Conservation (phyloP, 2,329 filamentous ascomycete genomes). For the Neopestalotiopsis sp. region DNA sequence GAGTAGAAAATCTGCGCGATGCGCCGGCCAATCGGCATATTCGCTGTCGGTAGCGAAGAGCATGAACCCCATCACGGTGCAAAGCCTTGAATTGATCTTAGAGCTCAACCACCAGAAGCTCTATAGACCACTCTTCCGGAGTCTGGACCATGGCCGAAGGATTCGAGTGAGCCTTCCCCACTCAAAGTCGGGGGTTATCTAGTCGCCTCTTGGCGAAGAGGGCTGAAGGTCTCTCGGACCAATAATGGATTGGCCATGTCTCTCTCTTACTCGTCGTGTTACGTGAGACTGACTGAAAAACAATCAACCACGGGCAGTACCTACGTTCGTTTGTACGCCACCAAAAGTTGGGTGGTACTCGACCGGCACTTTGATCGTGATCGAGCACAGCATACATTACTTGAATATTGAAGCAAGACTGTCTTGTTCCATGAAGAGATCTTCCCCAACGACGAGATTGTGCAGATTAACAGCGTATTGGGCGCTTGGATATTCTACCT, state of each 20-base stretch:
- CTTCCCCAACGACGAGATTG: neutral
- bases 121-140: neutral
- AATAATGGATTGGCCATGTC: neutral
- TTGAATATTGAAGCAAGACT: neutral
- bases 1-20: neutral
- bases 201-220: slow-evolving; percentile 1
- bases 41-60: neutral
- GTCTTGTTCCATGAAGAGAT: neutral
- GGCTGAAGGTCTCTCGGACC: neutral
- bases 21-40: neutral
- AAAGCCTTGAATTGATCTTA: neutral
- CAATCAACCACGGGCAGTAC: neutral
- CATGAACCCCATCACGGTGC: neutral
- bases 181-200: neutral
- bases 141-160: neutral
- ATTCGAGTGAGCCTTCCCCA: neutral
- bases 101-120: neutral
- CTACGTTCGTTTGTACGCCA: neutral
- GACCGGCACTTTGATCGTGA: neutral
- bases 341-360: neutral
- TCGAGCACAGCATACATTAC: neutral
- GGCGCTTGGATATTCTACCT: slow-evolving; percentile 20
- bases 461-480: slow-evolving; percentile 12
- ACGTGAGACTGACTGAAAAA: slow-evolving; percentile 1
- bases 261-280: neutral